Percentiles rank a stretch among this genome's conserved stretches.
These are phyloP conservation scores for Ormosia semicastrata DNA, from an alignment of 306 rosid species.

Conservation along the genomic window DNA sequence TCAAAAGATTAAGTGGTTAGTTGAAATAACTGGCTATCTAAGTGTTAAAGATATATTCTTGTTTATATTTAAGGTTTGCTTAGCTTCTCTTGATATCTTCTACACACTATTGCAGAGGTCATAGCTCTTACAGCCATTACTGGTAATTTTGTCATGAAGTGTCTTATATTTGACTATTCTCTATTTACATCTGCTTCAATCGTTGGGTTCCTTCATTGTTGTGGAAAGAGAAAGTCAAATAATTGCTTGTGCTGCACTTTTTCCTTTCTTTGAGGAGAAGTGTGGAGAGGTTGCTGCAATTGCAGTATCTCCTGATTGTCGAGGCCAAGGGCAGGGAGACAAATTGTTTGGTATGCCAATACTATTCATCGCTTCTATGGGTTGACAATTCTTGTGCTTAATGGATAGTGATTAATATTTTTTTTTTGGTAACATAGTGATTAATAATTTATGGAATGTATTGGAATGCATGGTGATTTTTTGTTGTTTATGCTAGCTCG, in stretches of 20 bases:
- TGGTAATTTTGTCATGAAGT: background rate
- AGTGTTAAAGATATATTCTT: conserved; percentile 8
- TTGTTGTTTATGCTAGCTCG: background rate
- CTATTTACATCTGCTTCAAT: conserved; percentile 52
- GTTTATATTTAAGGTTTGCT: conserved; percentile 70
- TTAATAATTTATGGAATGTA: background rate
- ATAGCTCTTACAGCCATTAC: background rate
- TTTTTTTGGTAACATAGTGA: background rate
- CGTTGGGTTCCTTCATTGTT: conserved; percentile 64
- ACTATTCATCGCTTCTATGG: background rate
- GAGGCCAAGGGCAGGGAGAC: conserved; percentile 95
- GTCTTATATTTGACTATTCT: conserved; percentile 20
- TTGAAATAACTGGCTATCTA: background rate
- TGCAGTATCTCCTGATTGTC: conserved; percentile 94
- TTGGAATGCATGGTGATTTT: background rate
- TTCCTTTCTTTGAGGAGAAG: conserved; percentile 74
- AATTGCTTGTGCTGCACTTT: conserved; percentile 90
- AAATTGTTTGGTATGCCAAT: conserved; percentile 83
- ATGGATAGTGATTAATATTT: background rate
- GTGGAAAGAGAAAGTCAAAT: conserved; percentile 97
- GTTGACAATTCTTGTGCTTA: background rate
- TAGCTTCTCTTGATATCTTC: background rate
- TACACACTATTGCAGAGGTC: background rate
- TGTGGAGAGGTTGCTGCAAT: conserved; percentile 96
- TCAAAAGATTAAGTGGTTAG: background rate